These are phyloP conservation scores for Phoma sp. DNA, from an alignment of 2,329 filamentous ascomycete genomes.

Conservation along the genomic window DNA sequence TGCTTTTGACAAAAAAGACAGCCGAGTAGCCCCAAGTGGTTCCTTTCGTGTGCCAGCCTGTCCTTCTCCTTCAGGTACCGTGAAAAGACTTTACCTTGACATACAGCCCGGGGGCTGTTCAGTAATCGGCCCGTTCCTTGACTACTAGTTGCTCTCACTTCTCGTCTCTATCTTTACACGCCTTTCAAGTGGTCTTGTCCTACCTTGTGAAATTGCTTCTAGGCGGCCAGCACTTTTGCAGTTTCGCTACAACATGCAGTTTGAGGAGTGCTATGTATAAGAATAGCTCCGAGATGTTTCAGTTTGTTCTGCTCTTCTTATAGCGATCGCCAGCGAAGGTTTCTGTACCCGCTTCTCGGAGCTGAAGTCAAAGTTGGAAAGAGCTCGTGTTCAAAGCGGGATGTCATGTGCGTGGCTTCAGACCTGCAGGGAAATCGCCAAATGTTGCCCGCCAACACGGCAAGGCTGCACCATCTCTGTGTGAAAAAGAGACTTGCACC, in stretches of 20 bases:
- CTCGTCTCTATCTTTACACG: not conserved
- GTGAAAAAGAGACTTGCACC: not conserved
- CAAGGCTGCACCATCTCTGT: not conserved
- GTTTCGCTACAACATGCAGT: not conserved
- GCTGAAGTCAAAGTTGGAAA: conserved; percentile 10
- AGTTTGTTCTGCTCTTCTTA: not conserved
- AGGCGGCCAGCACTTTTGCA: not conserved
- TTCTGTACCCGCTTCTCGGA: not conserved
- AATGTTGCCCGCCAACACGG: not conserved
- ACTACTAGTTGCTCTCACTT: not conserved
- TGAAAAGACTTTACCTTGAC: too few species aligned
- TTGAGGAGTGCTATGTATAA: not conserved
- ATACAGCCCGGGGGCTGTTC: not conserved
- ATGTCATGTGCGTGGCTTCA: conserved; percentile 24
- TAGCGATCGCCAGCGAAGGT: not conserved
- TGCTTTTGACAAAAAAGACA: not conserved
- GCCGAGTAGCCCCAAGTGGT: not conserved
- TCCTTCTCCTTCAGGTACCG: not conserved
- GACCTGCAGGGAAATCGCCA: not conserved
- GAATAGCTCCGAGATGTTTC: not conserved
- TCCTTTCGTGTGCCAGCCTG: not conserved
- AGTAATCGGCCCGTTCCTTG: not conserved
- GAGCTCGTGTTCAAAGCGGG: conserved; percentile 25
- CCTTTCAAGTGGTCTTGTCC: not conserved
- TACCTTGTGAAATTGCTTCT: not conserved